Conservation (phyloP, 2,329 filamentous ascomycete genomes). For the Fusarium scirpi region DNA sequence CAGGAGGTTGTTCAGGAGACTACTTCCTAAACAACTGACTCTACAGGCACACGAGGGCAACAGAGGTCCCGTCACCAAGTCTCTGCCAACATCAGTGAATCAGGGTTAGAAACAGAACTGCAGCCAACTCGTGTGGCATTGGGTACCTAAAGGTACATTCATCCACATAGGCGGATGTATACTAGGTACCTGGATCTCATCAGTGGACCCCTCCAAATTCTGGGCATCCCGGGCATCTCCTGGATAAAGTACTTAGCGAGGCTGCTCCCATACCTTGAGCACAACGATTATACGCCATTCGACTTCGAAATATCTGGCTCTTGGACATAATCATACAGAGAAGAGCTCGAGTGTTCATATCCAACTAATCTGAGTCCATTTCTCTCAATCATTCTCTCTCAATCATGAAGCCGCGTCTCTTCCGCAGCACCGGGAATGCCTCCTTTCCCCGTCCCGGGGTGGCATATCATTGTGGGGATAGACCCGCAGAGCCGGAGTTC, state of each 20-base stretch:
- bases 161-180: slow-evolving; percentile 9
- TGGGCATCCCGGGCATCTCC: slow-evolving; percentile 29
- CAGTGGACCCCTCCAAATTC: slow-evolving; percentile 31
- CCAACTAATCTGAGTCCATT: neutral
- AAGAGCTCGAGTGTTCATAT: neutral
- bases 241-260: slow-evolving; percentile 21
- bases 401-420: slow-evolving; percentile 25
- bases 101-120: slow-evolving; percentile 13
- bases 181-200: slow-evolving; percentile 27
- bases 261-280: slow-evolving; percentile 31
- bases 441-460: slow-evolving; percentile 42
- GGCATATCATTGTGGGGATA: slow-evolving; percentile 31
- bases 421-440: slow-evolving; percentile 39
- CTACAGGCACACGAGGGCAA: slow-evolving; percentile 1
- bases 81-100: slow-evolving; percentile 32
- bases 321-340: neutral
- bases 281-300: slow-evolving; percentile 4
- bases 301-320: neutral
- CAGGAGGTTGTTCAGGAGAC: neutral
- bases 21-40: neutral
- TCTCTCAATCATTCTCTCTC: neutral
- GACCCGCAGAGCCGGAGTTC: slow-evolving; percentile 44
- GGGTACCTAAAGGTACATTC: slow-evolving; percentile 29
- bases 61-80: slow-evolving; percentile 13
- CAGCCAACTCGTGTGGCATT: slow-evolving; percentile 11